phyloP scores from a whole-genome alignment of 2,329 filamentous ascomycete species.

The Fusarium pseudocircinatum region DNA sequence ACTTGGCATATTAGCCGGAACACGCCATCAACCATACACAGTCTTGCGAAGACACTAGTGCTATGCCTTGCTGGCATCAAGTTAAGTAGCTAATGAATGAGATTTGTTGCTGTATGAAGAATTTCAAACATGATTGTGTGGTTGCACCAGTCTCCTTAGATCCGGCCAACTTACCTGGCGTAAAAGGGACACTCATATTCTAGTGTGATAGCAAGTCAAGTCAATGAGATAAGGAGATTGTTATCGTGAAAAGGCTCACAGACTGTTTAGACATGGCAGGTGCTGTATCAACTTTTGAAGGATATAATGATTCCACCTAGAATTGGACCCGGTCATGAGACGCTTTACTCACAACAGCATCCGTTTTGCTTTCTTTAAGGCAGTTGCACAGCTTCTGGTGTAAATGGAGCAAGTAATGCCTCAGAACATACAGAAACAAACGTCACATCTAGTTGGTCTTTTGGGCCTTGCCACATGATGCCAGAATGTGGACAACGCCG shows the following conservation, averaged over 20 bases:
- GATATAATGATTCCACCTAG: not conserved
- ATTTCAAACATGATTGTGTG: constrained; percentile 1
- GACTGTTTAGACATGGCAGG: not conserved
- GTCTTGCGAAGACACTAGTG: not conserved
- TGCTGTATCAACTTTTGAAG: not conserved
- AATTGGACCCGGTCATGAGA: not conserved
- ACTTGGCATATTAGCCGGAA: constrained; percentile 6
- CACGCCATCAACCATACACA: not conserved
- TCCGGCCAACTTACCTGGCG: not conserved
- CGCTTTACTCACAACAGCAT: not conserved
- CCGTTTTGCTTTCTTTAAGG: not conserved
- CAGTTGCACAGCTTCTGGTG: not conserved
- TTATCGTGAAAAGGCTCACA: not conserved
- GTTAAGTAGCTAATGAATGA: not conserved
- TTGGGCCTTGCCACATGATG: not conserved
- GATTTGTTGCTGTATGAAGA: not conserved
- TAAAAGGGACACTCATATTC: not conserved
- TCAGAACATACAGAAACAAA: not conserved
- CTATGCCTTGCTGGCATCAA: not conserved
- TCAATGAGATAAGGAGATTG: fast-evolving
- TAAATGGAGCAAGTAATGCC: not conserved
- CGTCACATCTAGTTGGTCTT: not conserved
- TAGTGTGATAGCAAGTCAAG: not conserved
- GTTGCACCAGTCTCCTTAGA: not conserved
- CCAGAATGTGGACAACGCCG: not conserved